These are phyloP conservation scores for Pilasporangium apinafurcum DNA, from an alignment of 352 stramenopile genomes.

Conservation along the genomic window DNA sequence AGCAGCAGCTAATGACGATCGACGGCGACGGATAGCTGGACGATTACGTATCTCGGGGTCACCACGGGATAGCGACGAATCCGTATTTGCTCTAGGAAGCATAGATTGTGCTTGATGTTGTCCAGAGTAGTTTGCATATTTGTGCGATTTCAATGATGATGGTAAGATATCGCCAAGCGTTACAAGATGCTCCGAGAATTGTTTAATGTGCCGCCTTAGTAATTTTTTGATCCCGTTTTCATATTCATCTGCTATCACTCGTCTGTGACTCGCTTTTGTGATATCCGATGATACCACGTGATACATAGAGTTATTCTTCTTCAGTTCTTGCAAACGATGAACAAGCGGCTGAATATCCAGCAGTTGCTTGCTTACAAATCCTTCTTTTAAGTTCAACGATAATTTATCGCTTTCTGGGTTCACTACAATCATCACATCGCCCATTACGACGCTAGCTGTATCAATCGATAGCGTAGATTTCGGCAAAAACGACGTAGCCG, in stretches of 20 bases:
- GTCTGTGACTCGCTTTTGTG: neutral
- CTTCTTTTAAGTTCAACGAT: constrained; percentile 56
- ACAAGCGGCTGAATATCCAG: constrained; percentile 62
- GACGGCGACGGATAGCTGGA: constrained; percentile 6
- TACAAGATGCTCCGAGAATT: constrained; percentile 47
- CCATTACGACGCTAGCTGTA: constrained; percentile 9
- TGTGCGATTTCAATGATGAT: too few relatives aligned
- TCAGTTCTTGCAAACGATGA: constrained; percentile 47
- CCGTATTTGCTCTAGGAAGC: constrained; percentile 8
- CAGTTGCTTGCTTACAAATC: constrained; percentile 55
- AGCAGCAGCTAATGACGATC: constrained; percentile 37
- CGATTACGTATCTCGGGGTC: neutral
- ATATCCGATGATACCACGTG: constrained; percentile 5
- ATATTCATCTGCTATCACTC: constrained; percentile 32
- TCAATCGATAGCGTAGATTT: constrained; percentile 4
- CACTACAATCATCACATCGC: constrained; percentile 62
- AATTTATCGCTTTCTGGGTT: constrained; percentile 41
- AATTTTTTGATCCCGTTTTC: constrained; percentile 49
- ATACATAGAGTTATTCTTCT: constrained; percentile 36
- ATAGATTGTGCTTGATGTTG: too few relatives aligned
- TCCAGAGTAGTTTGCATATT: too few relatives aligned
- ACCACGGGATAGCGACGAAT: neutral
- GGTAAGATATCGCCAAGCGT: constrained; percentile 58
- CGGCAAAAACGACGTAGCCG: constrained; percentile 46
- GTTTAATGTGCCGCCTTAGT: constrained; percentile 43